These are phyloP conservation scores for Phylloporus sp. DNA, from an alignment of 768 basidiomycete species.

Conservation along the genomic window DNA sequence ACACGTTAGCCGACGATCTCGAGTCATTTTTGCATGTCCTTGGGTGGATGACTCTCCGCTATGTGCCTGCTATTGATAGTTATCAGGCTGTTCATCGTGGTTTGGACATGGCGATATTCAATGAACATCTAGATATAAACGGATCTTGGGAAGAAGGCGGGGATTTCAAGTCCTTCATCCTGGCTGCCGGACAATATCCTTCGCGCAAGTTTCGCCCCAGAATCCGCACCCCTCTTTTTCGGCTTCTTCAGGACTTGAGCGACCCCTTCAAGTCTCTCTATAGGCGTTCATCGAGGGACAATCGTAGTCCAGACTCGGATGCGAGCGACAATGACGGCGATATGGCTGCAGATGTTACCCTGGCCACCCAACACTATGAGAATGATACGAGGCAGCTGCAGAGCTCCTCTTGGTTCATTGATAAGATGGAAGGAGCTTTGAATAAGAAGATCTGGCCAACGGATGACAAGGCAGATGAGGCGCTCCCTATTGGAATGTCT, in stretches of 20 bases:
- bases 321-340: neutral
- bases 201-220: neutral
- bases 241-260: neutral
- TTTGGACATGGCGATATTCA: no score
- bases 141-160: no score
- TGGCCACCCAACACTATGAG: neutral
- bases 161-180: neutral
- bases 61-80: neutral
- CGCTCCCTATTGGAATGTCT: neutral
- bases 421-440: neutral
- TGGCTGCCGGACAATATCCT: neutral
- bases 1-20: no score
- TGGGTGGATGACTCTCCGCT: no score
- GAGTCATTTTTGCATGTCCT: no score
- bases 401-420: neutral
- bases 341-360: neutral
- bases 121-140: no score
- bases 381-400: no score
- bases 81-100: neutral
- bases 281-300: no score
- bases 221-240: neutral
- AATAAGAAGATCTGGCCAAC: neutral
- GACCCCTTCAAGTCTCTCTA: no score
- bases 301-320: no score
- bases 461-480: neutral